These are phyloP conservation scores for Neoscytalidium dimidiatum DNA, from an alignment of 2,329 filamentous ascomycete species.

Conservation along the genomic window DNA sequence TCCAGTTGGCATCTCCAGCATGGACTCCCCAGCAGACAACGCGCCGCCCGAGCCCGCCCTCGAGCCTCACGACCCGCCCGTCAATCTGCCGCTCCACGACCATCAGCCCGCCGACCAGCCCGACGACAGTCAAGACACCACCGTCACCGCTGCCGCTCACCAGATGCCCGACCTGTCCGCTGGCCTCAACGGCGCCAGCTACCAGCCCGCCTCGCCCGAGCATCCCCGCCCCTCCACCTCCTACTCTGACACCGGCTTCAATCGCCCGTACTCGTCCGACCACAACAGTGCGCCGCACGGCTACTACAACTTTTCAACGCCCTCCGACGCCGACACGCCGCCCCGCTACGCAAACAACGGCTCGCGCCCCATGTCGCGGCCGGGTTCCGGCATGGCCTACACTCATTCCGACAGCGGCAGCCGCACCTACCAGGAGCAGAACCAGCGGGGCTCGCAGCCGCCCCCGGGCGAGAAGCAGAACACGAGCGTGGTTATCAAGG, in stretches of 20 bases:
- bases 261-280: conserved; percentile 43
- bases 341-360: conserved; percentile 27
- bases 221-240: conserved; percentile 53
- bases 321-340: conserved; percentile 50
- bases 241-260: conserved; percentile 54
- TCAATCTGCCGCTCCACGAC: conserved; percentile 23
- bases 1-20: conserved; percentile 16
- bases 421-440: conserved; percentile 50
- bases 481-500: conserved; percentile 89
- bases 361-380: conserved; percentile 40
- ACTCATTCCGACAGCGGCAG: conserved; percentile 46
- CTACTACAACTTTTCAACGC: conserved; percentile 45
- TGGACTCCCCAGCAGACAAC: conserved; percentile 20
- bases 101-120: conserved; percentile 42
- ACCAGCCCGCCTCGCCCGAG: conserved; percentile 39
- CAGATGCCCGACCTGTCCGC: conserved; percentile 40
- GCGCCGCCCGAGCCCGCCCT: conserved; percentile 18
- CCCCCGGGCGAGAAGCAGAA: conserved; percentile 47
- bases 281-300: conserved; percentile 29
- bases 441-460: conserved; percentile 43
- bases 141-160: conserved; percentile 43
- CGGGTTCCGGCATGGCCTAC: conserved; percentile 55
- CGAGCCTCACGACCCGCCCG: conserved; percentile 18
- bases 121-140: conserved; percentile 52
- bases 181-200: conserved; percentile 37